A percentile compares a stretch with the other conserved stretches of the same genome.
phyloP scores from a whole-genome alignment of 202 grass and related monocot species.

The Panicum virgatum region DNA sequence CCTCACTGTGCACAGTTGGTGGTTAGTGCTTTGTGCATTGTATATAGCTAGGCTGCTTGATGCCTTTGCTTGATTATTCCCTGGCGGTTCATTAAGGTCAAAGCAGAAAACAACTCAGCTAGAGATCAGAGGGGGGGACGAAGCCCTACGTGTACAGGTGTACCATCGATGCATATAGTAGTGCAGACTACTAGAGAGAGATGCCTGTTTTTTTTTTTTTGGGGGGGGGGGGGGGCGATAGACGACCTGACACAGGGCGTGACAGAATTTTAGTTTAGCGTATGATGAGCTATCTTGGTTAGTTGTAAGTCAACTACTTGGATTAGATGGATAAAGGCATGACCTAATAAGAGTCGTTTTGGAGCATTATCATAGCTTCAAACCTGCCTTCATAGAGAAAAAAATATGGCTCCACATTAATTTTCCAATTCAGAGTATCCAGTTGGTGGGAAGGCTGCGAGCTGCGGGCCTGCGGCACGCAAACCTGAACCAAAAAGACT shows the following conservation, averaged over 20 bases:
- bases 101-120: conserved; percentile 10
- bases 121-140: neutral
- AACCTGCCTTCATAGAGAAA: neutral
- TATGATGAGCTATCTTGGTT: neutral
- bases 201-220: neutral
- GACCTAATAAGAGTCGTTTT: neutral
- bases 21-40: neutral
- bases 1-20: neutral
- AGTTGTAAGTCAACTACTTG: conserved; percentile 4
- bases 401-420: neutral
- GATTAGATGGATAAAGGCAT: conserved; percentile 1
- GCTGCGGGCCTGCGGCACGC: no score
- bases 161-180: neutral
- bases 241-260: neutral
- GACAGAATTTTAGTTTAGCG: neutral
- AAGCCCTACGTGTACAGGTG: neutral
- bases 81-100: neutral
- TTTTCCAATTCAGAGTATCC: conserved; percentile 1
- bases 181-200: neutral
- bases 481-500: no score
- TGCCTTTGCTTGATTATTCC: conserved; percentile 14
- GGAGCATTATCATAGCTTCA: neutral
- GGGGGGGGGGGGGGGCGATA: neutral
- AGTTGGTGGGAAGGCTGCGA: no score
- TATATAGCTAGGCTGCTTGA: neutral